phyloP scores from a whole-genome alignment of 352 stramenopile genomes.

The Pythium dissimile region DNA sequence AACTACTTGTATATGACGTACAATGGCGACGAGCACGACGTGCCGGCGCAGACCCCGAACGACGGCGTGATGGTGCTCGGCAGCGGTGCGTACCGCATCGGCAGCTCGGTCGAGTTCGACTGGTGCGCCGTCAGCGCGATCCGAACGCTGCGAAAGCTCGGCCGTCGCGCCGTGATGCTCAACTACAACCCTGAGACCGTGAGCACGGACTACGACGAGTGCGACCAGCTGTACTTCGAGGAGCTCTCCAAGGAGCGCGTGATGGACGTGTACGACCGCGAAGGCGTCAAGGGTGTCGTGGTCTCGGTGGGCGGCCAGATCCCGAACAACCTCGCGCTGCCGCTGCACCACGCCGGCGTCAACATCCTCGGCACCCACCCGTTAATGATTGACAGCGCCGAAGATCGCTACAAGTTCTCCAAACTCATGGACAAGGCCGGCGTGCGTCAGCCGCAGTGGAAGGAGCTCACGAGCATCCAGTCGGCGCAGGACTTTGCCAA shows the following conservation, averaged over 20 bases:
- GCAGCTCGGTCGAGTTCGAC: conserved; percentile 99
- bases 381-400: conserved; percentile 95
- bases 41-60: conserved; percentile 63
- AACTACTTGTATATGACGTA: conserved; percentile 99
- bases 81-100: conserved; percentile 98
- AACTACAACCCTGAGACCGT: conserved; percentile 99
- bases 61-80: conserved; percentile 96
- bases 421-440: conserved; percentile 94
- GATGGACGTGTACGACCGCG: conserved; percentile 98
- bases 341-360: conserved; percentile 89
- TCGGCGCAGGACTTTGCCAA: conserved; percentile 87
- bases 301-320: conserved; percentile 99
- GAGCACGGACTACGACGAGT: conserved; percentile 99
- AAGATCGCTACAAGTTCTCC: conserved; percentile 98
- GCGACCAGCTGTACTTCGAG: conserved; percentile 99
- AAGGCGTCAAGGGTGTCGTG: conserved; percentile 93
- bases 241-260: conserved; percentile 98
- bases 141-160: conserved; percentile 89
- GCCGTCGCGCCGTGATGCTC: conserved; percentile 97
- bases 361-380: conserved; percentile 96
- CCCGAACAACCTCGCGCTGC: conserved; percentile 96
- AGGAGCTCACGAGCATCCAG: conserved; percentile 84
- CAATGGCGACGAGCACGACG: conserved; percentile 92
- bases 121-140: conserved; percentile 97
- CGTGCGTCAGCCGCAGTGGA: conserved; percentile 95